phyloP scores from a whole-genome alignment of 371 early-diverging fungal genomes.

The Chytridium lagenaria region DNA sequence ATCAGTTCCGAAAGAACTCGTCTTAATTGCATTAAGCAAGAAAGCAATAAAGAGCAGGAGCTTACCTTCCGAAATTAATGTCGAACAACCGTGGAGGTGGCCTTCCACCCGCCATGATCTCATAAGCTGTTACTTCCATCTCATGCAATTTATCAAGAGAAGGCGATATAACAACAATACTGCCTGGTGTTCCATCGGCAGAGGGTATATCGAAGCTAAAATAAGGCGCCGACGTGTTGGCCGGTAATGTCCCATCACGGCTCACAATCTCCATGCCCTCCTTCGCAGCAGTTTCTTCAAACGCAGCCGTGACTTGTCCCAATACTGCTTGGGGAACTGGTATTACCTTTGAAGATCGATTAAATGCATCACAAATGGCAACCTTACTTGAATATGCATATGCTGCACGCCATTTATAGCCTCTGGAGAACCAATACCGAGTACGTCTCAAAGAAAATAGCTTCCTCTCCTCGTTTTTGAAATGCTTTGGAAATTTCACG shows the following conservation, averaged over 20 bases:
- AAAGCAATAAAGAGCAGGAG: neutral
- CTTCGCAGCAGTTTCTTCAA: conserved; percentile 48
- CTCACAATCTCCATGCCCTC: conserved; percentile 42
- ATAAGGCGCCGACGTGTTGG: conserved; percentile 57
- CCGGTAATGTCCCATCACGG: conserved; percentile 53
- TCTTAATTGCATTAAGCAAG: conserved; percentile 41
- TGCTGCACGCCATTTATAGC: conserved; percentile 41
- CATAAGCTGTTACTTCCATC: conserved; percentile 16
- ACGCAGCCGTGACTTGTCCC: conserved; percentile 27
- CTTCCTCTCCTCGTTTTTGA: conserved; percentile 57
- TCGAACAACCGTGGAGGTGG: conserved; percentile 58
- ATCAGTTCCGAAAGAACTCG: conserved; percentile 65
- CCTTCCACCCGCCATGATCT: conserved; percentile 10
- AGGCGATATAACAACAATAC: conserved; percentile 33
- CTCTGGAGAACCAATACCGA: conserved; percentile 40
- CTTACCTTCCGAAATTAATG: conserved; percentile 73
- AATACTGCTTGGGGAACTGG: conserved; percentile 44
- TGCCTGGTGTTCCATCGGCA: conserved; percentile 34
- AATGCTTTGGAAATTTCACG: conserved; percentile 56
- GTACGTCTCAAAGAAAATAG: conserved; percentile 77
- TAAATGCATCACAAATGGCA: conserved; percentile 44
- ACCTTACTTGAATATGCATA: conserved; percentile 67
- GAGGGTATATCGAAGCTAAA: conserved; percentile 72
- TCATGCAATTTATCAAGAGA: conserved; percentile 28
- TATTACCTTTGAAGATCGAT: conserved; percentile 48